A percentile compares a stretch with the other conserved stretches of the same genome.
Conservation (phyloP, 495 filamentous ascomycete species). For the Barbatosphaeria neglecta region DNA sequence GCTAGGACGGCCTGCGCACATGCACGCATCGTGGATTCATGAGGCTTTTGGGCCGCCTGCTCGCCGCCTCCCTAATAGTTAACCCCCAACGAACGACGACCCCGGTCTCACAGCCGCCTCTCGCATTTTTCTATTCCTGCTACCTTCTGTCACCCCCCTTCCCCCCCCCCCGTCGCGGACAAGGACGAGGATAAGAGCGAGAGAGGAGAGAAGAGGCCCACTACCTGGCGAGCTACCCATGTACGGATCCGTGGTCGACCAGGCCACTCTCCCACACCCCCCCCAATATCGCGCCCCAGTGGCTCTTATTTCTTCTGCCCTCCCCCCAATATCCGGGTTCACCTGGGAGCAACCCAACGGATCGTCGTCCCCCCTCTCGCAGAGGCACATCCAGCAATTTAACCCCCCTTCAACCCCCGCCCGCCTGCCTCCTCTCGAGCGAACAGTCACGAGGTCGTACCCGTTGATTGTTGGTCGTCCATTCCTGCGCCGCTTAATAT, state of each 20-base stretch:
- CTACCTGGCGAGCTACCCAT: background rate
- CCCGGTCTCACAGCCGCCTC: slow-evolving; percentile 3
- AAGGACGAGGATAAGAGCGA: background rate
- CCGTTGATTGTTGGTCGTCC: background rate
- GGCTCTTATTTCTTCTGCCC: slow-evolving; percentile 17
- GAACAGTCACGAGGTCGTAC: background rate
- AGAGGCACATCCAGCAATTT: background rate
- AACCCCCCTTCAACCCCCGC: background rate
- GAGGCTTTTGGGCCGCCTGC: slow-evolving; percentile 2
- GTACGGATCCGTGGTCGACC: slow-evolving; percentile 12
- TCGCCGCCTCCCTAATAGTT: slow-evolving; percentile 1
- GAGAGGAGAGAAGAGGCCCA: background rate
- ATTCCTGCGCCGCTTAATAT: background rate
- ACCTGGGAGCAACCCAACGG: background rate
- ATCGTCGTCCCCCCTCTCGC: background rate
- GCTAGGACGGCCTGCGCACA: no score
- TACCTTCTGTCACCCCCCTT: slow-evolving; percentile 9
- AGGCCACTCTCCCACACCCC: slow-evolving; percentile 18
- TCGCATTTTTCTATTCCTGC: slow-evolving; percentile 6
- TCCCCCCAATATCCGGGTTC: background rate
- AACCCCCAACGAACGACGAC: background rate
- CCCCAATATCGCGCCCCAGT: slow-evolving; percentile 4
- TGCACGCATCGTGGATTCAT: background rate
- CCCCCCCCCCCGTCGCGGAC: slow-evolving; percentile 6
- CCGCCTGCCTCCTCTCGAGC: background rate